Evolutionary conservation across 169 alveolate genomes (phyloP), one percentile per base, ranked within the genome.

Genomic region (Plasmodium relictum): DNA sequence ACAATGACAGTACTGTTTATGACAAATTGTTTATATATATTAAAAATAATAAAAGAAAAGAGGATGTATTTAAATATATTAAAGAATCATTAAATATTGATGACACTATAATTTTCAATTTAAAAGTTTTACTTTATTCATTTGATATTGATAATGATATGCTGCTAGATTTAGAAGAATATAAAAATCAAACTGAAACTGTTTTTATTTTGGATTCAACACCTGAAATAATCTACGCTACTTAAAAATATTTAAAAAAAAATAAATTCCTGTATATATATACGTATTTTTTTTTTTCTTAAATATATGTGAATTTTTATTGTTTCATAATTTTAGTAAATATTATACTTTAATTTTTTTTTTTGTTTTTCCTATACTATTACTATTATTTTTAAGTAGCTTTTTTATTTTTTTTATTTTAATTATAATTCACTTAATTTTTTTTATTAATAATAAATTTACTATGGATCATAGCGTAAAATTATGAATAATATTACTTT

Each of bases 91-190:
- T 76, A 52, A 45, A 63, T 9, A 69, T 76, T 0, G 59, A 45
- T n/a, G 39, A 63, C 16, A 20, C 66, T 18, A 18, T 76, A 39
- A 37, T 76, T 42, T 42, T 22, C 3, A 63, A 76, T 20, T 0
- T 76, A 22, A 31, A 76, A 58, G 26, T 63, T 18, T 14, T 76
- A 22, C 14, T 63, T 39, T 31, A 63, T 41, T 20, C 89, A 6
- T 76, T 76, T 56, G 89, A 76, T 16, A 54, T 26, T 8, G 65
- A 76, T 50, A 68, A 68, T 63, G 89, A 76, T 52, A 37, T 63
- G 52, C 9, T 56, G n/a, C 45, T 76, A 48, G 66, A 76, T 31
- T 76, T 44, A 26, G 69, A 61, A 18, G 89, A 76, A 52, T 76
- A 76, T 41, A 61, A 76, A 68, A 56, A 76, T 48, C 89, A 76